Percentiles rank a stretch among this genome's conserved stretches.
Evolutionary conservation across 139 green algal genomes (phyloP).

Genomic region (Edaphochlamys debaryana): DNA sequence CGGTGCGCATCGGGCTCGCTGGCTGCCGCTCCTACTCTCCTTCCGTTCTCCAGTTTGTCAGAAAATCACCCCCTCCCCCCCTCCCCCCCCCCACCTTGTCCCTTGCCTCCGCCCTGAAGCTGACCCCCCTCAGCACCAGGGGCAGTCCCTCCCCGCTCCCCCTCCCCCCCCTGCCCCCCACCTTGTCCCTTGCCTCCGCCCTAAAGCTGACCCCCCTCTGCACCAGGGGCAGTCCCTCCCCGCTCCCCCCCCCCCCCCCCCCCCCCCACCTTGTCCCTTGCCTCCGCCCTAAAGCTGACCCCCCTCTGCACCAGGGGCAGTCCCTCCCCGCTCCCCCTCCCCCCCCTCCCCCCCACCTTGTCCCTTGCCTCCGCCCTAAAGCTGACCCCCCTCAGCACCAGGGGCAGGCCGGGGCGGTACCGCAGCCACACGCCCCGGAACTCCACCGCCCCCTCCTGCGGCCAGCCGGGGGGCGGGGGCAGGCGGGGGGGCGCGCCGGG

Average conservation of each 20-base stretch:
- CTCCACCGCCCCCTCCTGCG: constrained; percentile 54
- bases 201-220: constrained; percentile 82
- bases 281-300: constrained; percentile 72
- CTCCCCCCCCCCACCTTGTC: too few species aligned
- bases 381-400: constrained; percentile 86
- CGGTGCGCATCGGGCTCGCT: too few species aligned
- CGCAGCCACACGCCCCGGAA: constrained; percentile 62
- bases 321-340: background rate
- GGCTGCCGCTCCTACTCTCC: too few species aligned
- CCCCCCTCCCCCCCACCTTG: constrained; percentile 20
- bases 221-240: constrained; percentile 85
- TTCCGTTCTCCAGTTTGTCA: too few species aligned
- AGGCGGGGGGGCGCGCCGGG: background rate
- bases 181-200: constrained; percentile 53
- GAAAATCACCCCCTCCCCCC: too few species aligned
- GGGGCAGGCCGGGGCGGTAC: constrained; percentile 86
- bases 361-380: constrained; percentile 63
- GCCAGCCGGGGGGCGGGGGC: constrained; percentile 65
- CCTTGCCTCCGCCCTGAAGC: constrained; percentile 69
- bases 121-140: constrained; percentile 81
- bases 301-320: too few species aligned
- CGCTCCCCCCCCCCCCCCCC: constrained; percentile 80
- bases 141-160: background rate
- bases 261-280: constrained; percentile 40
- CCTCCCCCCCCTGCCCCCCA: constrained; percentile 8